Base-by-base conservation (phyloP, 2,329 filamentous ascomycete genomes). In the Endothia cerciana region DNA sequence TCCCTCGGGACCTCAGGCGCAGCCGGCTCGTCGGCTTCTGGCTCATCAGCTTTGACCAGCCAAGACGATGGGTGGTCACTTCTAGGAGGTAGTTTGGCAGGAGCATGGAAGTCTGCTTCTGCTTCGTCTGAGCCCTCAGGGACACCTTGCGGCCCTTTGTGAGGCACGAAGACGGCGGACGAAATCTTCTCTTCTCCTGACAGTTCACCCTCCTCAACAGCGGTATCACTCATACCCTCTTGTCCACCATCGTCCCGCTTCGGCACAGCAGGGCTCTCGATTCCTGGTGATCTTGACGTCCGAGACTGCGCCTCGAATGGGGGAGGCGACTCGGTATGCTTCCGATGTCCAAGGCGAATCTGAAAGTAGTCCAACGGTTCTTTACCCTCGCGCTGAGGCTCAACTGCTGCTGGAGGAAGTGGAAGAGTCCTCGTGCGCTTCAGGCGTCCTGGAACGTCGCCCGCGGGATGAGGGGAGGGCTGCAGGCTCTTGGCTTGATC, bases 101-200 rank as follows among this genome's bases (percentile, higher is more conserved):
- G 47, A 43, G 36, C 49, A 63, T 55, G 51, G 17, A 73, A 65
- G 60, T 70, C 72, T 56, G 72, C 66, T 61, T 70, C 71, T n/a
- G 73, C 69, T 62, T 67, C 62, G 43, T 64, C 65, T 51, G 58
- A 63, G 51, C 36, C 45, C 67, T 77, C 73, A 30, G 74, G 68
- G 62, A 77, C 71, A 68, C 77, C 75, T 60, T 83, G 81, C 49
- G 82, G 77, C 55, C 83, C 84, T 72, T 92, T 88, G 79, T 94
- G 92, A 51, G 92, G 92, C 58, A 93, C 83, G 74, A 95, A 95
- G 49, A 93, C 83, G 30, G 92, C 92, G 40, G 91, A 94, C n/a
- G 91, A 93, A 69, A 95, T 93, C 76, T 94, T 92, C 76, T 95
- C 92, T 74, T 91, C 89, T 65, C 91, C 90, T 17, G 91, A 93